Base-by-base conservation (phyloP, 345 rosid species). In the Alliaria petiolata region DNA sequence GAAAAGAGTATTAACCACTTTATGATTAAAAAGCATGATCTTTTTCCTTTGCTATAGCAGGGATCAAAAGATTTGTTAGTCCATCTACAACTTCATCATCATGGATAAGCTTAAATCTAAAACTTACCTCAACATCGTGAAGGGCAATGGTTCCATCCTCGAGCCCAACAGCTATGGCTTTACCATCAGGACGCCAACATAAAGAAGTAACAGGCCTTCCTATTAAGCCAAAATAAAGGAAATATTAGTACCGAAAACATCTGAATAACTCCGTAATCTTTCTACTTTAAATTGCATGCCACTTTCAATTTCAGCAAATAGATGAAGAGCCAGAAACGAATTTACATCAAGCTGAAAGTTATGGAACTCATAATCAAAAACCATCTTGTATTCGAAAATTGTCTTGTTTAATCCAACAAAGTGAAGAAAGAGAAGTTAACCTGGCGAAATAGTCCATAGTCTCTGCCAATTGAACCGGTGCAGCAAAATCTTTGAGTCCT, bases 181-280 rank as follows among this genome's bases (percentile, higher is more conserved):
- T 91, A 54, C 95, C 95, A 72, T 87, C 96, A 42, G 92, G 96
- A 82, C 87, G 91, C 96, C 96, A 93, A 55, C 97, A 93, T 73
- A 86, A 71, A 15, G 95, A 89, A 28, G 89, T 82, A 54, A 86
- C 76, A 33, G 75, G 42, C 80, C 80, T 86, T 72, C 96, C 97
- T 90, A 51, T 46, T n/a, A 70, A 66, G 15, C 66, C 53, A 69
- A 70, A 50, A 51, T n/a, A 49, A 59, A 66, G n/a, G 10, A 49
- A 51, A 0, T 36, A 49, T 55, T 30, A 53, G 16, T 14, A 40
- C 12, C 67, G 12, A 7, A 15, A 14, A 39, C 3, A 62, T 26
- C 61, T 52, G 7, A 49, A 56, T 39, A 42, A 64, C 13, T 14
- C 5, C 49, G 54, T 61, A 28, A n/a, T n/a, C n/a, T n/a, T n/a